A percentile compares a stretch with the other conserved stretches of the same genome.
Conservation (phyloP, 2,329 filamentous ascomycete species). For the Beauveria sp. region DNA sequence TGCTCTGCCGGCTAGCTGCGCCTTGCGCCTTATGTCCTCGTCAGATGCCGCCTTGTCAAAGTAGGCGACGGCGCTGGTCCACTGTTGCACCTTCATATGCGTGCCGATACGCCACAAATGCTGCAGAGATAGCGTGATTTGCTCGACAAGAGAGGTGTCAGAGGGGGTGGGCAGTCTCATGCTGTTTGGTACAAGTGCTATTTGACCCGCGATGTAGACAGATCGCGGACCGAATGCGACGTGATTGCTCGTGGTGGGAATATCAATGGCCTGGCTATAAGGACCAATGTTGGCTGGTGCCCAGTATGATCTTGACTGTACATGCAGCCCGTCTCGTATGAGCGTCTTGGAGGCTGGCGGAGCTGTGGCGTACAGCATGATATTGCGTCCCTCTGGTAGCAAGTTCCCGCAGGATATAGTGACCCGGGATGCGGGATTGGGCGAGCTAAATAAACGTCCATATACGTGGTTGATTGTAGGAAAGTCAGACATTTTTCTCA, state of each 20-base stretch:
- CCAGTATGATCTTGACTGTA: constrained; percentile 94
- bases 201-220: constrained; percentile 79
- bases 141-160: constrained; percentile 39
- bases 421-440: constrained; percentile 79
- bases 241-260: constrained; percentile 24
- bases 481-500: constrained; percentile 78
- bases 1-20: constrained; percentile 33
- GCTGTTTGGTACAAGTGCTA: constrained; percentile 72
- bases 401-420: constrained; percentile 69
- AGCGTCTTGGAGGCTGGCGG: constrained; percentile 21
- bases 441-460: constrained; percentile 61
- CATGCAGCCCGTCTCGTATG: constrained; percentile 64
- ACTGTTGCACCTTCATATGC: constrained; percentile 65
- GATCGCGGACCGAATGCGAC: constrained; percentile 21
- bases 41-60: constrained; percentile 39
- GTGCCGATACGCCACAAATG: constrained; percentile 79
- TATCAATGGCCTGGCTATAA: constrained; percentile 79
- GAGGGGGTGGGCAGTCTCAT: constrained; percentile 54
- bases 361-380: constrained; percentile 49
- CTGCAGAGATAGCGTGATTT: constrained; percentile 70
- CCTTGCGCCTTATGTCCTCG: constrained; percentile 26
- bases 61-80: constrained; percentile 70
- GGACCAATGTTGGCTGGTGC: constrained; percentile 96
- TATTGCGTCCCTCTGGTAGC: constrained; percentile 52
- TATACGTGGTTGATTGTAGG: constrained; percentile 68